Conservation (phyloP, 495 filamentous ascomycete species). For the Entonaema liquescens region DNA sequence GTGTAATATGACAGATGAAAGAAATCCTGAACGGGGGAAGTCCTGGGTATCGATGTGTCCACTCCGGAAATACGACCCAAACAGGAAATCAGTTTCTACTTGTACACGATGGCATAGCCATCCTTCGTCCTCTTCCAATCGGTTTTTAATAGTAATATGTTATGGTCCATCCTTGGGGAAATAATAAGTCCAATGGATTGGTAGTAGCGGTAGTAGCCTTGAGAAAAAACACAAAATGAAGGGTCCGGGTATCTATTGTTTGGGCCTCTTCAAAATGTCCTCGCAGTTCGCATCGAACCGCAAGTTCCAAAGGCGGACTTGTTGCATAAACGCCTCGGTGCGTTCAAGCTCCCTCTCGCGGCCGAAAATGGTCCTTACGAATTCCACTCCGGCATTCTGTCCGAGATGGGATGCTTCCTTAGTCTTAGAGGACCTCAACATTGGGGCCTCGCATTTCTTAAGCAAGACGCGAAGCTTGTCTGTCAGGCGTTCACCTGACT, state of each 20-base stretch:
- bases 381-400: slow-evolving; percentile 92
- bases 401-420: slow-evolving; percentile 80
- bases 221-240: slow-evolving; percentile 5
- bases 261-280: slow-evolving; percentile 76
- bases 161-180: slow-evolving; percentile 32
- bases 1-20: slow-evolving; percentile 49
- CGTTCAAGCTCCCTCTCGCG: slow-evolving; percentile 88
- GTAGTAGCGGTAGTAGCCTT: not conserved
- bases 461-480: slow-evolving; percentile 86
- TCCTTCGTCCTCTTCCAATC: slow-evolving; percentile 32
- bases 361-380: slow-evolving; percentile 96
- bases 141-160: slow-evolving; percentile 20
- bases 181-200: not conserved
- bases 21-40: slow-evolving; percentile 38
- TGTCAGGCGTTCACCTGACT: slow-evolving; percentile 88
- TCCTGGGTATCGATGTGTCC: slow-evolving; percentile 40
- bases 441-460: slow-evolving; percentile 89
- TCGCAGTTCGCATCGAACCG: slow-evolving; percentile 98
- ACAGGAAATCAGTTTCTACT: slow-evolving; percentile 42
- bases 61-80: slow-evolving; percentile 44
- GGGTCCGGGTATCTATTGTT: slow-evolving; percentile 48
- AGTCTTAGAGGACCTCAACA: slow-evolving; percentile 70
- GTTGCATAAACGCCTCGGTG: slow-evolving; percentile 95
- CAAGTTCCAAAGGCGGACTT: slow-evolving; percentile 91
- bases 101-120: slow-evolving; percentile 45